Evolutionary conservation across 768 basidiomycete genomes (phyloP), one percentile per base, ranked within the genome.

Genomic region (Galerina marginata): DNA sequence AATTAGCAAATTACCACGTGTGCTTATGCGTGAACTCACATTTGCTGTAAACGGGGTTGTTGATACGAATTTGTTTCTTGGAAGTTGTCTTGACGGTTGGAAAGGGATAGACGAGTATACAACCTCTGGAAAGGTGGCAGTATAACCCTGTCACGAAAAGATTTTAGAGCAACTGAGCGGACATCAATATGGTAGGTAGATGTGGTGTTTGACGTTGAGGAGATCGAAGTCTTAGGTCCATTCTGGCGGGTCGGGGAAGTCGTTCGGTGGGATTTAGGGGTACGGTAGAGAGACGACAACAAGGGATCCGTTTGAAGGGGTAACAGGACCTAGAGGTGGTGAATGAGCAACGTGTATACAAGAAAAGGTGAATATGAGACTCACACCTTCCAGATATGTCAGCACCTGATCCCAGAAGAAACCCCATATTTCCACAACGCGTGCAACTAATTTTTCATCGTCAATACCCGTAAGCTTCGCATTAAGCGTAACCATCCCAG

Each of bases 321-420:
- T 12, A 78, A 59, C 25, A 78, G 68, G 54, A 77, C 75, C 76
- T 77, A 58, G 45, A 2, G 12, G 12, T 36, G 3, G 29, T 55
- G 15, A 29, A 25, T 16, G 23, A 15, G 33, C 43, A 46, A 4
- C 9, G 23, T 20, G 20, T 42, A 29, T 48, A 60, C 29, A 33
- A 33, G 29, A 4, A 33, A 33, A 60, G 14, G 48, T 10, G n/a
- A 20, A 36, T 37, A 36, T 33, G 42, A 3, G 9, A 81, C 88
- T 70, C 67, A 94, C 92, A 56, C 92, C 93, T 81, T 95, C 93
- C 37, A 94, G 79, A 69, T 95, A 95, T 7, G 93, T 90, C 6
- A 95, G 77, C 26, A 95, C 88, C 61, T 92, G 88, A 66, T 91
- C 91, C 90, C 92, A 96, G 75, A 97, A 97, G 79, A 96, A 96